A percentile compares a stretch with the other conserved stretches of the same genome.
Conservation (phyloP, 495 filamentous ascomycete species). For the Penicillium herquei region DNA sequence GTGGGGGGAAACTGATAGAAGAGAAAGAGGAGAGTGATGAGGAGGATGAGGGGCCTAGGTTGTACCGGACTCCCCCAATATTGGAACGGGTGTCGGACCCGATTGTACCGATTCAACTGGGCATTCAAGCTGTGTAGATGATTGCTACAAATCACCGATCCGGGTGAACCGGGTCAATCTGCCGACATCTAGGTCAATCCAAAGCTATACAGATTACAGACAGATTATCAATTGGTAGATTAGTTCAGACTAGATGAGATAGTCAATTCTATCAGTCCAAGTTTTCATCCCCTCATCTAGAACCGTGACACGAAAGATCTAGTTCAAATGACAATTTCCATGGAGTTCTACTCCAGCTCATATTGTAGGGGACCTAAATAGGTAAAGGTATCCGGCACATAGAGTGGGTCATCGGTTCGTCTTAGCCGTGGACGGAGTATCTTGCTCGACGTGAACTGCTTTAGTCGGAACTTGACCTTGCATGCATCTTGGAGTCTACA, state of each 20-base stretch:
- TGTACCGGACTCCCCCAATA: neutral
- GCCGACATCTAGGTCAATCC: too few relatives aligned
- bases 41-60: conserved; percentile 20
- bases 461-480: too few relatives aligned
- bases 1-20: conserved; percentile 10
- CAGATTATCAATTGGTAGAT: too few relatives aligned
- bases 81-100: conserved; percentile 14
- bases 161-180: neutral
- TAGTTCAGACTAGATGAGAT: neutral
- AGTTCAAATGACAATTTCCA: too few relatives aligned
- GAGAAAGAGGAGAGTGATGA: conserved; percentile 15
- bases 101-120: neutral
- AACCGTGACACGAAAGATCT: too few relatives aligned
- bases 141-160: neutral
- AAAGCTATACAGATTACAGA: too few relatives aligned
- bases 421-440: too few relatives aligned
- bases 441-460: too few relatives aligned
- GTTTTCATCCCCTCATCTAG: too few relatives aligned
- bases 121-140: neutral
- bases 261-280: neutral
- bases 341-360: neutral
- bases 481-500: too few relatives aligned
- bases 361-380: conserved; percentile 5
- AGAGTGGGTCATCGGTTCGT: neutral
- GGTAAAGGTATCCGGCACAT: conserved; percentile 24